A percentile compares a stretch with the other conserved stretches of the same genome.
Evolutionary conservation across 192 early-diverging fungal genomes (phyloP).

Genomic region (Coemansia sp.): DNA sequence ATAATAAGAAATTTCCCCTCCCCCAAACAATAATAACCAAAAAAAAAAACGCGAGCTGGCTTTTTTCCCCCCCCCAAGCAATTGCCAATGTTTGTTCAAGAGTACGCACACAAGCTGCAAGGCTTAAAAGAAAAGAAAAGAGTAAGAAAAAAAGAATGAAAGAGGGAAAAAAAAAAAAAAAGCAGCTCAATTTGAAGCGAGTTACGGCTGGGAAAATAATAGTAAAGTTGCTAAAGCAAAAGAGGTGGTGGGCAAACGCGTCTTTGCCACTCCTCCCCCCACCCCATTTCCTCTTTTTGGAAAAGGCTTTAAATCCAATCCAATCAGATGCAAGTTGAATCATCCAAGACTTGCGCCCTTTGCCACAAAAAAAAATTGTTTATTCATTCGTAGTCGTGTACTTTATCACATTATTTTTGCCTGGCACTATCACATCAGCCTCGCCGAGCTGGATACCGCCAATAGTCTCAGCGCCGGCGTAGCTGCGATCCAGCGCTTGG

Average conservation of each 20-base stretch:
- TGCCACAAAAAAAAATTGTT: no score
- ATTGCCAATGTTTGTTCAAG: no score
- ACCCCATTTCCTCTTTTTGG: not conserved
- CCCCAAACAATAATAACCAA: no score
- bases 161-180: slow-evolving; percentile 3
- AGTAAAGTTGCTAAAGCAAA: not conserved
- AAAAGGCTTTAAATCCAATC: not conserved
- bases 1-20: no score
- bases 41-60: no score
- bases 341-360: no score
- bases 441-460: slow-evolving; percentile 70
- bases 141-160: slow-evolving; percentile 2
- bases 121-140: not conserved
- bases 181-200: slow-evolving; percentile 1
- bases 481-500: slow-evolving; percentile 49
- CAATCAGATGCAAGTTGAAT: no score
- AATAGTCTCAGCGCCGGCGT: slow-evolving; percentile 76
- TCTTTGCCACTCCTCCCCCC: not conserved
- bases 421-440: slow-evolving; percentile 39
- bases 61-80: no score
- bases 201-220: not conserved
- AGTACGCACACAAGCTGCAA: not conserved
- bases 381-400: not conserved
- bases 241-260: slow-evolving; percentile 12
- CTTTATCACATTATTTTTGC: slow-evolving; percentile 51